A percentile compares a stretch with the other conserved stretches of the same genome.
Evolutionary conservation across 805 yeast genomes (phyloP).

Genomic region (Barnettozyma wickerhamii): DNA sequence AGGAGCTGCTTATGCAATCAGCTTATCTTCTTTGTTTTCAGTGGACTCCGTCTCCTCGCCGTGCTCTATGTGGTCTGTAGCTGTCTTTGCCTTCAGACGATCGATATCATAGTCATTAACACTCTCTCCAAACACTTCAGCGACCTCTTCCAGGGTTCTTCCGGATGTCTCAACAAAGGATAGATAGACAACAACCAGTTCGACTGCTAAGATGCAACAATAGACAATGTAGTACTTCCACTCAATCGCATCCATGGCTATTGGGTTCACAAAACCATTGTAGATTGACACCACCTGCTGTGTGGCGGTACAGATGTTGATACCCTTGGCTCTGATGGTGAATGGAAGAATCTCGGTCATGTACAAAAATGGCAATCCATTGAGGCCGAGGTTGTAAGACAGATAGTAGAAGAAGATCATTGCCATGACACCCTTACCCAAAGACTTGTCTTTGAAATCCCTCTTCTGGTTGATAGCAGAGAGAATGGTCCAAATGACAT

Average conservation of each 20-base stretch:
- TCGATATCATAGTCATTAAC: slow-evolving; percentile 15
- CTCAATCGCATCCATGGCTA: slow-evolving; percentile 31
- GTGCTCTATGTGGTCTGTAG: slow-evolving; percentile 16
- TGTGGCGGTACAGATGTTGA: slow-evolving; percentile 15
- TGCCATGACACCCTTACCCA: slow-evolving; percentile 41
- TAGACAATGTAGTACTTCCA: slow-evolving; percentile 34
- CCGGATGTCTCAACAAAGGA: too few relatives aligned
- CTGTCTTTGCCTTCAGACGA: slow-evolving; percentile 16
- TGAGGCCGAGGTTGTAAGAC: slow-evolving; percentile 36
- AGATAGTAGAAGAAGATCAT: slow-evolving; percentile 43
- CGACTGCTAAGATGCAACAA: too few relatives aligned
- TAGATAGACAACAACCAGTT: too few relatives aligned
- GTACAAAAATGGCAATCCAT: slow-evolving; percentile 42
- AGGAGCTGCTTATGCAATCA: too few relatives aligned
- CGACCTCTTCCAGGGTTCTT: too few relatives aligned
- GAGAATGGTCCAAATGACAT: slow-evolving; percentile 37
- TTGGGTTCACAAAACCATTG: slow-evolving; percentile 32
- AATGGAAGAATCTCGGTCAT: slow-evolving; percentile 36
- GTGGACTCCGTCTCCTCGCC: too few relatives aligned
- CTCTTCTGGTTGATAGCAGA: slow-evolving; percentile 41
- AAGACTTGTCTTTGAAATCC: slow-evolving; percentile 33
- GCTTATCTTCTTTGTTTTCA: too few relatives aligned
- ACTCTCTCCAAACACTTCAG: too few relatives aligned
- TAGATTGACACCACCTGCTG: slow-evolving; percentile 21
- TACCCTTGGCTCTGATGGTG: slow-evolving; percentile 26